Conservation (phyloP, 2,329 filamentous ascomycete genomes). For the Lojkania enalia region DNA sequence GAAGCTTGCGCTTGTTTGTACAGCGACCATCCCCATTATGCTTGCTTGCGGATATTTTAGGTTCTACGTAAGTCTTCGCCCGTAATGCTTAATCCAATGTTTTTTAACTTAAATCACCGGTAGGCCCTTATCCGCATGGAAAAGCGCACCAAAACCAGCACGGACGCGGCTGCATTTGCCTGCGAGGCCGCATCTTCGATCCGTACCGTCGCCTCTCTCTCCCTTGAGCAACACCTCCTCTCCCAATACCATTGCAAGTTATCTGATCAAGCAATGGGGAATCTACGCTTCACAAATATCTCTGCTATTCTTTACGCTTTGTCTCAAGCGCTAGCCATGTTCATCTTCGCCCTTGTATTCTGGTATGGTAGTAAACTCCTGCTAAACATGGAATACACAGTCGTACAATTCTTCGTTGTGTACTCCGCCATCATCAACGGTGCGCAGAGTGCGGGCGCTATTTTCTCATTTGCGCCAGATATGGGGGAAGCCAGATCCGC, state of each 20-base stretch:
- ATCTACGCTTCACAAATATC: conserved; percentile 72
- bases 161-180: conserved; percentile 80
- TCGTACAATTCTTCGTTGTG: conserved; percentile 92
- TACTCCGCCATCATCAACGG: conserved; percentile 89
- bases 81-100: background rate
- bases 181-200: conserved; percentile 95
- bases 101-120: conserved; percentile 71
- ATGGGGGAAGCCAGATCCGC: conserved; percentile 95
- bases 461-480: conserved; percentile 93
- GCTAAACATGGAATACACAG: conserved; percentile 55
- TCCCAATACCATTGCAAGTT: conserved; percentile 72
- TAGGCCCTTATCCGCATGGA: conserved; percentile 81
- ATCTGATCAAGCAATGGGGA: conserved; percentile 67
- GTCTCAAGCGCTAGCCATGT: conserved; percentile 73
- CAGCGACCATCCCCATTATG: conserved; percentile 75
- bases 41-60: conserved; percentile 82
- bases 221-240: conserved; percentile 81
- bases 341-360: conserved; percentile 43
- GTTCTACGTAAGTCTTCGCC: conserved; percentile 80
- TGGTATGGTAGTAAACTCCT: conserved; percentile 44
- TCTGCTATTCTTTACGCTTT: conserved; percentile 80
- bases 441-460: conserved; percentile 85
- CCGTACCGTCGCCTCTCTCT: conserved; percentile 90
- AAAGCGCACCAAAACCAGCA: conserved; percentile 78
- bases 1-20: conserved; percentile 86